Evolutionary conservation across 208 protist genomes (phyloP).

Genomic region (Paratrypanosoma confusum): DNA sequence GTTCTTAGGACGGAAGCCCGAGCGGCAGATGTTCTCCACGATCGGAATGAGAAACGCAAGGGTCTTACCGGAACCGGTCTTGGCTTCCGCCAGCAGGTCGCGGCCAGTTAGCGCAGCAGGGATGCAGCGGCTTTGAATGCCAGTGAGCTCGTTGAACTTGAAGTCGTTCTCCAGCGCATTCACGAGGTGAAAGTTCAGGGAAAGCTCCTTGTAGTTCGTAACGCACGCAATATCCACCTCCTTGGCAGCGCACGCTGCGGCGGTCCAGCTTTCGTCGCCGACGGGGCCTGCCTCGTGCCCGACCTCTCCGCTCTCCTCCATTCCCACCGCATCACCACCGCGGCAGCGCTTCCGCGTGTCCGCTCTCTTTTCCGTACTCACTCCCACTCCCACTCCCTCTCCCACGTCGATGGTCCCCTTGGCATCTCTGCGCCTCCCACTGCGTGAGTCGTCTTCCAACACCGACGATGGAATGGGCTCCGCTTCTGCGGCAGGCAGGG

Average conservation of each 20-base stretch:
- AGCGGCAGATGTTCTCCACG: slow-evolving; percentile 94
- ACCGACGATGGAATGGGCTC: no score
- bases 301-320: neutral
- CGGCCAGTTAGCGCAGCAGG: slow-evolving; percentile 78
- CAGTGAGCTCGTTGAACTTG: slow-evolving; percentile 92
- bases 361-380: neutral
- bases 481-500: no score
- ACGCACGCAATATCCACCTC: slow-evolving; percentile 28
- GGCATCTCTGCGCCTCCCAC: no score
- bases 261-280: neutral
- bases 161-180: slow-evolving; percentile 76
- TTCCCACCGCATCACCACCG: neutral
- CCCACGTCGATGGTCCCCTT: no score
- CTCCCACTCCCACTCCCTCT: no score
- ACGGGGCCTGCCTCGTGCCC: neutral
- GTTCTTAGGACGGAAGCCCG: slow-evolving; percentile 94
- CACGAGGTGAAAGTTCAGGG: slow-evolving; percentile 80
- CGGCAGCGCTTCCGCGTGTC: slow-evolving; percentile 1
- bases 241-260: neutral
- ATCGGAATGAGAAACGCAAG: slow-evolving; percentile 98
- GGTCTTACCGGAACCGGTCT: slow-evolving; percentile 95
- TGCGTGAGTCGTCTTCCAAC: no score
- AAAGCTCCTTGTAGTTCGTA: slow-evolving; percentile 73
- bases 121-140: slow-evolving; percentile 91
- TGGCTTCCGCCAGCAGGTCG: slow-evolving; percentile 89